Evolutionary conservation across 495 filamentous ascomycete species (phyloP), one percentile per base, ranked within the genome.

Genomic region (Podospora australis): DNA sequence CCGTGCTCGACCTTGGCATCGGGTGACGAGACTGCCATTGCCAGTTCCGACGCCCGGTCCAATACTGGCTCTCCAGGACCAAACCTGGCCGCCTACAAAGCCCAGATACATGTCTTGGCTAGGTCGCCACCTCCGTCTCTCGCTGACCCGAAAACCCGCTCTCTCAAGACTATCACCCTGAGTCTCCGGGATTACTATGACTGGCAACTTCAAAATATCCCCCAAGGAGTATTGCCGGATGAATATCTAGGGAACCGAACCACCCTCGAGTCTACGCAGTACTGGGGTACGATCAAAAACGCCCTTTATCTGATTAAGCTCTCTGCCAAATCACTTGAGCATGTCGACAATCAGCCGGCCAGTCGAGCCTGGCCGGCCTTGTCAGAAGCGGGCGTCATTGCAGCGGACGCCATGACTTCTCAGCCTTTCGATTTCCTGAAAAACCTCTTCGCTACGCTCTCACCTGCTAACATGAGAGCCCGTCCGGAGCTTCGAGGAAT

Each of bases 391-490:
- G 62, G 62, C 8, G 9, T 19, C 23, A 46, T 56, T n/a, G 62
- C 62, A 9, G 50, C 54, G 1, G 48, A 48, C 9, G 62, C 59
- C 47, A 64, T 64, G 62, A 54, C 42, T 4, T 50, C 46, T 7
- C 62, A 64, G 6, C 62, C 62, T 0, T 64, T 64, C 40, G 62
- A 64, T 38, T 64, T 64, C 30, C 32, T 64, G n/a, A 57, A 59
- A 16, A 63, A 64, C 38, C 54, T 63, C 3, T 58, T 64, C 16
- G 45, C 62, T 11, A 60, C 54, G 3, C 62, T 64, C 19, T 64
- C 62, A 0, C 62, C 59, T 2, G 54, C 50, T 35, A 64, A 64
- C 36, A 55, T 53, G 41, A 57, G 56, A 39, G 59, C 57, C 22
- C 59, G 54, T 3, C 62, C 62, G 1, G 59, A 62, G 43, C 49